Evolutionary conservation across 495 filamentous ascomycete genomes (phyloP).

Genomic region (Penicillium cosmopolitanum): DNA sequence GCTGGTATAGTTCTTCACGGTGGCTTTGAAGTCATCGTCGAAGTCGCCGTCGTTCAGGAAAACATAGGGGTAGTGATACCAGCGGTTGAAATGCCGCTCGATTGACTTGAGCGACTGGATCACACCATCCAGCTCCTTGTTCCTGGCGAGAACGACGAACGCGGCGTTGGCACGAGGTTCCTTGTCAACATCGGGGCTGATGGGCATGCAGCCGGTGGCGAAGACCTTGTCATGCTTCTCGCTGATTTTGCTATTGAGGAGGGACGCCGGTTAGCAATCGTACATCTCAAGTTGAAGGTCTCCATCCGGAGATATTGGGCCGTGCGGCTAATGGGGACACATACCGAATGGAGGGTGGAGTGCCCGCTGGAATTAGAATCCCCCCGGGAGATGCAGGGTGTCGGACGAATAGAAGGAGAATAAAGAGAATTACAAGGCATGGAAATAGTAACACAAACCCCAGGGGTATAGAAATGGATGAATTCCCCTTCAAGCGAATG

Average conservation of each 20-base stretch:
- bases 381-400: conserved; percentile 82
- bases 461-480: conserved; percentile 89
- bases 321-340: conserved; percentile 22
- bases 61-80: conserved; percentile 99
- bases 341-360: conserved; percentile 90
- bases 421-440: conserved; percentile 86
- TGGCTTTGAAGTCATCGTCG: conserved; percentile 88
- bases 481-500: conserved; percentile 91
- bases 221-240: conserved; percentile 98
- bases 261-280: not conserved
- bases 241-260: conserved; percentile 79
- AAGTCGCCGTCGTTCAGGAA: conserved; percentile 99
- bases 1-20: conserved; percentile 87
- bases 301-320: too few species aligned
- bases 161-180: conserved; percentile 85
- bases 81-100: conserved; percentile 98
- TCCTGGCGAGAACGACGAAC: conserved; percentile 93
- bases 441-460: conserved; percentile 94
- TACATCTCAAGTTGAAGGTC: not conserved
- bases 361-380: conserved; percentile 86
- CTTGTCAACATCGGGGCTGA: conserved; percentile 56
- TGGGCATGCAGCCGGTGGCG: conserved; percentile 77
- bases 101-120: conserved; percentile 97
- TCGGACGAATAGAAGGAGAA: conserved; percentile 85
- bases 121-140: conserved; percentile 96